phyloP scores from a whole-genome alignment of 208 protist species.

The Leishmania arabica region DNA sequence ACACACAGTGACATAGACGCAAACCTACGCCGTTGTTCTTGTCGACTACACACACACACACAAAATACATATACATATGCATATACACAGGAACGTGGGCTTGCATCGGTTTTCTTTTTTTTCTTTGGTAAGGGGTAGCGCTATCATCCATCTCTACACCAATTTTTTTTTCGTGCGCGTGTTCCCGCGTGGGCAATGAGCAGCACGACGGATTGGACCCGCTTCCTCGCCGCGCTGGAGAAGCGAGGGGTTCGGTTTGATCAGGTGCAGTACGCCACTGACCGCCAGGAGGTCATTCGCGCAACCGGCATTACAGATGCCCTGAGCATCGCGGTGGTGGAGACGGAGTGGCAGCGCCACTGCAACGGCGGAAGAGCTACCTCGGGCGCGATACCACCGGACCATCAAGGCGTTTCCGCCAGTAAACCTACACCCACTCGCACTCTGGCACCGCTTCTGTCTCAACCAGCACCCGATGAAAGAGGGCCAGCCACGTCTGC shows the following conservation, averaged over 20 bases:
- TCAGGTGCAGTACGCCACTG: conserved; percentile 69
- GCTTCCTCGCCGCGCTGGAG: conserved; percentile 72
- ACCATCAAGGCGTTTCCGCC: background rate
- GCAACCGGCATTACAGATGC: conserved; percentile 78
- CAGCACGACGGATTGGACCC: conserved; percentile 46
- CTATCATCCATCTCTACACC: background rate
- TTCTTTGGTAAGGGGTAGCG: background rate
- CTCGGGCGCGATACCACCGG: background rate
- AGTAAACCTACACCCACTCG: background rate
- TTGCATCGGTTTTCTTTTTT: background rate
- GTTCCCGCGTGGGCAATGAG: conserved; percentile 1
- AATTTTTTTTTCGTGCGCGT: background rate
- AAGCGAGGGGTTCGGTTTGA: conserved; percentile 69
- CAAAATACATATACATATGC: too few relatives aligned
- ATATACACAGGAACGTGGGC: background rate
- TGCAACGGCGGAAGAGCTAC: background rate
- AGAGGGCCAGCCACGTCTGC: background rate
- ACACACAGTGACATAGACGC: too few relatives aligned
- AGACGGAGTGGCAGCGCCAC: conserved; percentile 80
- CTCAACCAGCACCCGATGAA: background rate
- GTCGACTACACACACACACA: background rate
- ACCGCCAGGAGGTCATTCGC: conserved; percentile 64
- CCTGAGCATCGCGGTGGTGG: conserved; percentile 75
- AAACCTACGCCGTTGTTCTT: too few relatives aligned
- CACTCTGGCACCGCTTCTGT: conserved; percentile 20